Evolutionary conservation across 345 rosid genomes (phyloP).

Genomic region (Salix brachista): DNA sequence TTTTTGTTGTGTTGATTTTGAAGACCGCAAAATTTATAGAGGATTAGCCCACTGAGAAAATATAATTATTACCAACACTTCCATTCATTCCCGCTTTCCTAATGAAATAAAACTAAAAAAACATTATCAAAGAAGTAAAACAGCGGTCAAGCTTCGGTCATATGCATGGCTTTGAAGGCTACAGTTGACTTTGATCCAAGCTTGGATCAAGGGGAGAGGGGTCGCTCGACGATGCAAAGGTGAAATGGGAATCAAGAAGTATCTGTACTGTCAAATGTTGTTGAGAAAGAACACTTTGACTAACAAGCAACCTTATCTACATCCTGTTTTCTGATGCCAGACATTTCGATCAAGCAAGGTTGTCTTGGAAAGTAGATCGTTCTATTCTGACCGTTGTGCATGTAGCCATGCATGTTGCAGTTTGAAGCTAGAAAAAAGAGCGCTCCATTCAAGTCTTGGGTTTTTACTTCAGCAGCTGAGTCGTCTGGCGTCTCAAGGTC

Average conservation of each 20-base stretch:
- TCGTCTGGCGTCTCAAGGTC: background rate
- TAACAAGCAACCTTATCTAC: background rate
- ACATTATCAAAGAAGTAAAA: background rate
- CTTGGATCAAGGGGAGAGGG: background rate
- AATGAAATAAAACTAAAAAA: background rate
- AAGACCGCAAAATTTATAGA: too few relatives aligned
- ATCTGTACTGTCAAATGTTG: background rate
- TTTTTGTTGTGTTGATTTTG: too few relatives aligned
- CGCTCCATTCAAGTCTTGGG: background rate
- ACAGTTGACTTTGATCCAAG: background rate
- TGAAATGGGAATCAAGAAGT: background rate
- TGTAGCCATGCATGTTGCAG: background rate
- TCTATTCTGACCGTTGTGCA: background rate
- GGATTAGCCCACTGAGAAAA: too few relatives aligned
- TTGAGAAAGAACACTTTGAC: slow-evolving; percentile 1
- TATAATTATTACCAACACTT: too few relatives aligned
- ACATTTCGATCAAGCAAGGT: background rate
- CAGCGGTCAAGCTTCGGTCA: background rate
- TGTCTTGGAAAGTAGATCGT: background rate
- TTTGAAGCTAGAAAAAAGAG: background rate
- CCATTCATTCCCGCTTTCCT: background rate
- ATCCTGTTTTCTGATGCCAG: background rate
- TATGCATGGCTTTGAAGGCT: background rate
- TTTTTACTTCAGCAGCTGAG: background rate
- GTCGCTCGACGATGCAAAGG: background rate